Evolutionary conservation across 352 stramenopile species (phyloP).

Genomic region (Phytopythium kandeliae): DNA sequence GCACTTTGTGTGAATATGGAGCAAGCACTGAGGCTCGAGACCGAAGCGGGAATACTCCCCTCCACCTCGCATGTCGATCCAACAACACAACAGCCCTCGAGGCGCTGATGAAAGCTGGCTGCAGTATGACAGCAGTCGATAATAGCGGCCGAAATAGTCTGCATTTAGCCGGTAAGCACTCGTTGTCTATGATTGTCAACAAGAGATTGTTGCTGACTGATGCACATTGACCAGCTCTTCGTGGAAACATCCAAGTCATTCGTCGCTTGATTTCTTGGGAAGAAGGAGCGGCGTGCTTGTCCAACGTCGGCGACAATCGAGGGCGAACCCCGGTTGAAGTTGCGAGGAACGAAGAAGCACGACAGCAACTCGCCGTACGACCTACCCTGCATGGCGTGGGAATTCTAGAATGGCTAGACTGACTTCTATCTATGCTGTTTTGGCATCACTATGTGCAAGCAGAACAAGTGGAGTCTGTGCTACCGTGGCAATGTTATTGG

Average conservation of each 20-base stretch:
- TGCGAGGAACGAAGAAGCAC: conserved; percentile 18
- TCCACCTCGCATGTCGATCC: conserved; percentile 29
- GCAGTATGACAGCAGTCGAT: conserved; percentile 23
- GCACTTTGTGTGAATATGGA: conserved; percentile 18
- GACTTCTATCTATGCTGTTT: too few species aligned
- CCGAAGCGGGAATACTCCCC: conserved; percentile 22
- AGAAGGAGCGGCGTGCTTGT: conserved; percentile 25
- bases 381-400: background rate
- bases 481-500: conserved; percentile 25
- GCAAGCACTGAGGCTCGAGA: conserved; percentile 38
- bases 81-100: conserved; percentile 16
- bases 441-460: background rate
- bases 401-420: too few species aligned
- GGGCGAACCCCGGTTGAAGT: conserved; percentile 33
- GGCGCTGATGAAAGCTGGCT: conserved; percentile 25
- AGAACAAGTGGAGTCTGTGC: conserved; percentile 39
- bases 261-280: conserved; percentile 48
- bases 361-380: conserved; percentile 25
- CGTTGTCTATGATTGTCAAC: background rate
- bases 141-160: conserved; percentile 32
- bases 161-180: conserved; percentile 38
- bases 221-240: conserved; percentile 14
- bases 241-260: conserved; percentile 21
- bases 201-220: background rate
- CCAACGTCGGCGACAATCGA: conserved; percentile 18